phyloP scores from a whole-genome alignment of 1,139 yeast species.

The Diutina scorzettiae region DNA sequence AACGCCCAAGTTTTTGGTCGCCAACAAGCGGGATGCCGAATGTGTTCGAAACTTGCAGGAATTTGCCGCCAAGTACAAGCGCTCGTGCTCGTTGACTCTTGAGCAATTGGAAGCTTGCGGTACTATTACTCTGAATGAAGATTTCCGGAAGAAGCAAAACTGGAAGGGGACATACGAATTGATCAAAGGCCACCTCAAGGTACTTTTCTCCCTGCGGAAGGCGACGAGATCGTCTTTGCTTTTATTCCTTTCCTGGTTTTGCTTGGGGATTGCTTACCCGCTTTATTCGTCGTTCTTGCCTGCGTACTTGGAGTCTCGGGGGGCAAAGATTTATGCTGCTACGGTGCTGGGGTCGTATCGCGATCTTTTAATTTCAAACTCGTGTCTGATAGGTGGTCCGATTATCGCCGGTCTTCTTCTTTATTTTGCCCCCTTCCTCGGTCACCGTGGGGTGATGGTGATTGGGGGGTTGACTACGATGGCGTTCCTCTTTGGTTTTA shows the following conservation, averaged over 20 bases:
- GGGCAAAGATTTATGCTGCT: conserved; percentile 12
- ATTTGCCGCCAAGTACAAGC: conserved; percentile 30
- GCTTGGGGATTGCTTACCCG: conserved; percentile 39
- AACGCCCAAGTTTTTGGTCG: conserved; percentile 44
- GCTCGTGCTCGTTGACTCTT: conserved; percentile 30
- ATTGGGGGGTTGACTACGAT: conserved; percentile 41
- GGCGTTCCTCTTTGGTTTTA: conserved; percentile 46
- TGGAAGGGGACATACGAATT: conserved; percentile 9
- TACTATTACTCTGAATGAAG: conserved; percentile 14
- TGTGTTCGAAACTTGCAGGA: conserved; percentile 26
- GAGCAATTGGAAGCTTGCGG: conserved; percentile 36
- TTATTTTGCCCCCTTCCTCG: conserved; percentile 29
- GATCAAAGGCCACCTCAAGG: conserved; percentile 16
- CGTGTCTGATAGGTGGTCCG: conserved; percentile 46
- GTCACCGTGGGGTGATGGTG: conserved; percentile 44
- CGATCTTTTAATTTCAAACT: conserved; percentile 39
- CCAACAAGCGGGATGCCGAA: conserved; percentile 41
- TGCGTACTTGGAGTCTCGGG: conserved; percentile 27
- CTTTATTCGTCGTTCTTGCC: conserved; percentile 41
- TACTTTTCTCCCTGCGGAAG: conserved; percentile 26
- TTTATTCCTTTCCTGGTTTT: conserved; percentile 25
- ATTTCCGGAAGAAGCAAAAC: conserved; percentile 8
- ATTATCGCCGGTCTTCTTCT: conserved; percentile 36
- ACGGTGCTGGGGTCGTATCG: conserved; percentile 33
- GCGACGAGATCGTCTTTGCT: conserved; percentile 29